phyloP scores from a whole-genome alignment of 2,329 filamentous ascomycete genomes.

The Chaetothyriales sp. region DNA sequence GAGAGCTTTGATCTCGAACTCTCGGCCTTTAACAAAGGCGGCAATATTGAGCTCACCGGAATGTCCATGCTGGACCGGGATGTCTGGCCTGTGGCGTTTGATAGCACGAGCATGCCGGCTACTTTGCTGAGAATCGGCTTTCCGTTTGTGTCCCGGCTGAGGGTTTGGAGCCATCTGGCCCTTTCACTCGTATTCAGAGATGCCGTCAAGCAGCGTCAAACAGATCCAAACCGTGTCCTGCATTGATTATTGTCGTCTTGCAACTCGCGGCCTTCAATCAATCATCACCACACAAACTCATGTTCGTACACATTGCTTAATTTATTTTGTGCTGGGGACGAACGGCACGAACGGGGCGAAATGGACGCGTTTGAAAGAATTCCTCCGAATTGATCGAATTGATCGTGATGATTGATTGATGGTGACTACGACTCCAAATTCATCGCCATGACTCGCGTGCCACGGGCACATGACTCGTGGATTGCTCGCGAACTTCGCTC shows the following conservation, averaged over 20 bases:
- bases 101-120: background rate
- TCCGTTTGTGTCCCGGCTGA: background rate
- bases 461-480: background rate
- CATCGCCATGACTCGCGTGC: background rate
- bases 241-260: too few relatives aligned
- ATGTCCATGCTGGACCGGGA: background rate
- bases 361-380: background rate
- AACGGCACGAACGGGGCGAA: too few relatives aligned
- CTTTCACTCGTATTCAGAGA: background rate
- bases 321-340: background rate
- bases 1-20: slow-evolving; percentile 78
- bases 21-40: slow-evolving; percentile 68
- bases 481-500: background rate
- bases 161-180: background rate
- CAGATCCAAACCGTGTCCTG: background rate
- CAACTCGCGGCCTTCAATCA: too few relatives aligned
- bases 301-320: background rate
- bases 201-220: background rate
- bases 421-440: too few relatives aligned
- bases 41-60: slow-evolving; percentile 68
- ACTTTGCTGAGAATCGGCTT: background rate
- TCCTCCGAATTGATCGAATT: background rate
- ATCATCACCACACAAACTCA: background rate
- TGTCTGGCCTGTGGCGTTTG: background rate
- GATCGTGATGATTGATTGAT: too few relatives aligned